Conservation (phyloP, 495 filamentous ascomycete species). For the Achaetomiella virescens region DNA sequence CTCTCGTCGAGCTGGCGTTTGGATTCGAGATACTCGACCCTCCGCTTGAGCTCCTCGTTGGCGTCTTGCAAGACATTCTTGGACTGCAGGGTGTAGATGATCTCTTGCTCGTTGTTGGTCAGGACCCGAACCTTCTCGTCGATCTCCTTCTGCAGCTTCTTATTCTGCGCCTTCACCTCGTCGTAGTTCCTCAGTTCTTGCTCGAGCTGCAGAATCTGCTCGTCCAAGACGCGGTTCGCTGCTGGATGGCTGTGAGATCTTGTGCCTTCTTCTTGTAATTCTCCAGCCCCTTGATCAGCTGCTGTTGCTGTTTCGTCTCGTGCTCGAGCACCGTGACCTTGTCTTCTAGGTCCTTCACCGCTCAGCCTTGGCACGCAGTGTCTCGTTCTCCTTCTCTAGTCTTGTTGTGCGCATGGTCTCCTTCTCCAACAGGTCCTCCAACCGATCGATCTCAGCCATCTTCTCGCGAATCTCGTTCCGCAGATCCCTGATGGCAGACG, state of each 20-base stretch:
- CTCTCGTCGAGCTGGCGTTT: constrained; percentile 33
- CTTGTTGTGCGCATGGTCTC: constrained; percentile 21
- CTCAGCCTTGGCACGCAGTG: constrained; percentile 39
- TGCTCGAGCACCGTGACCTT: constrained; percentile 61
- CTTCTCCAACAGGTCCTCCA: constrained; percentile 37
- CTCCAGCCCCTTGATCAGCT: constrained; percentile 71
- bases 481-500: constrained; percentile 29
- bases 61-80: constrained; percentile 30
- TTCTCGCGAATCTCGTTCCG: constrained; percentile 38
- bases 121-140: constrained; percentile 30
- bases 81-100: constrained; percentile 33
- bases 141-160: constrained; percentile 47
- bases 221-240: constrained; percentile 45
- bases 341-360: constrained; percentile 42
- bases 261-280: constrained; percentile 72
- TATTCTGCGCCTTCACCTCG: constrained; percentile 50
- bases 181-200: constrained; percentile 63
- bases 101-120: constrained; percentile 39
- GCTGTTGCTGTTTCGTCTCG: constrained; percentile 66
- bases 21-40: constrained; percentile 31
- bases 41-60: constrained; percentile 27
- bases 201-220: constrained; percentile 45
- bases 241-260: constrained; percentile 39
- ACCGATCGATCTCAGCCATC: constrained; percentile 30
- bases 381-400: constrained; percentile 40